These are phyloP conservation scores for Brassica balearica DNA, from an alignment of 441 rosid genomes.

Conservation along the genomic window DNA sequence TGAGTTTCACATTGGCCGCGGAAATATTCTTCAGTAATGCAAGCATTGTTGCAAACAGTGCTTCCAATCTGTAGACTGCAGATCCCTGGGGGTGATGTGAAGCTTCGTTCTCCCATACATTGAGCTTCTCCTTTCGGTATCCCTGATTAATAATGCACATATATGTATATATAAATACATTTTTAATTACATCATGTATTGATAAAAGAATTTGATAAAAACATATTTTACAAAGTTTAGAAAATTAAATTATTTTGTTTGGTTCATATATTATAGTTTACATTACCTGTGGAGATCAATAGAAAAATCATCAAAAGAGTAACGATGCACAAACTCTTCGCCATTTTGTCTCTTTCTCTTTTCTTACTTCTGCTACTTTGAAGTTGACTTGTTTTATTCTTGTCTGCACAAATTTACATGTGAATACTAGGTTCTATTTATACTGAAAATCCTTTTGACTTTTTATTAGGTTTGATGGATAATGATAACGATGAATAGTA, in stretches of 20 bases:
- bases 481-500: background rate
- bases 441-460: background rate
- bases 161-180: too few species aligned
- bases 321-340: background rate
- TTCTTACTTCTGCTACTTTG: background rate
- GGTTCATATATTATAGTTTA: background rate
- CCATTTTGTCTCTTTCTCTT: background rate
- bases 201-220: too few species aligned
- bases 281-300: background rate
- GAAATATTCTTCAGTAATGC: too few species aligned
- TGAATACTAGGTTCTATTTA: background rate
- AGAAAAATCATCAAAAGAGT: conserved; percentile 4
- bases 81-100: too few species aligned
- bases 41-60: too few species aligned
- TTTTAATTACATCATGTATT: background rate
- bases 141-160: too few species aligned
- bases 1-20: too few species aligned
- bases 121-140: too few species aligned
- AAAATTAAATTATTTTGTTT: background rate
- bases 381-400: background rate
- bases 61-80: too few species aligned
- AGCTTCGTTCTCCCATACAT: too few species aligned
- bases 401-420: background rate
- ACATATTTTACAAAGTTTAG: background rate
- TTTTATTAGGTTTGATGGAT: background rate